Conservation (phyloP, 1,284 basidiomycete species). For the Microbotryum silenes-acaulis region DNA sequence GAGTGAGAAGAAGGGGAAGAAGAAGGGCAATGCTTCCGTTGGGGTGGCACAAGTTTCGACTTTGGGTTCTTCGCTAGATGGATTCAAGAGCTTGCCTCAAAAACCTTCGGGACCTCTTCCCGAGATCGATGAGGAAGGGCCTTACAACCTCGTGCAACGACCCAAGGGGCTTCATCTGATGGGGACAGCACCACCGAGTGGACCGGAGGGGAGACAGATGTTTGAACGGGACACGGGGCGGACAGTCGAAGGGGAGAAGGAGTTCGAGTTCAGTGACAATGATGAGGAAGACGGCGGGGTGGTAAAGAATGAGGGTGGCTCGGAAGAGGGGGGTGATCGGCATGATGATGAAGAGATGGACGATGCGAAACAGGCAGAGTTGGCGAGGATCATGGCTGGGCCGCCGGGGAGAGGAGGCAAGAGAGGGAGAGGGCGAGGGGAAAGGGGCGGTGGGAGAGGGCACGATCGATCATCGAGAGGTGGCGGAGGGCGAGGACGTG, state of each 20-base stretch:
- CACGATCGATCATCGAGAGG: no score
- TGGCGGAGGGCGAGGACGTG: no score
- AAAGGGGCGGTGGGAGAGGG: no score
- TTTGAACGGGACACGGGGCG: constrained; percentile 9
- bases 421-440: no score
- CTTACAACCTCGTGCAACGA: no score
- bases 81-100: background rate
- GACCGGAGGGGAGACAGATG: constrained; percentile 22
- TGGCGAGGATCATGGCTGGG: no score
- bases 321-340: background rate
- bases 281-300: constrained; percentile 12
- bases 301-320: background rate
- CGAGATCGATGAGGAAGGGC: constrained; percentile 6
- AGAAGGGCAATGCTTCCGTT: background rate
- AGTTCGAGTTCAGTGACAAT: constrained; percentile 30
- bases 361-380: no score
- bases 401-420: no score
- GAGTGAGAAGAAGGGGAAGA: constrained; percentile 22
- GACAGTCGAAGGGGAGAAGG: constrained; percentile 17
- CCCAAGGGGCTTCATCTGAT: background rate
- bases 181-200: constrained; percentile 21
- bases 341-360: no score
- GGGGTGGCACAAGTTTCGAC: background rate
- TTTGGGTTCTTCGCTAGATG: no score
- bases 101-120: constrained; percentile 22